Conservation (phyloP, 768 basidiomycete species). For the Hortiboletus campestris region DNA sequence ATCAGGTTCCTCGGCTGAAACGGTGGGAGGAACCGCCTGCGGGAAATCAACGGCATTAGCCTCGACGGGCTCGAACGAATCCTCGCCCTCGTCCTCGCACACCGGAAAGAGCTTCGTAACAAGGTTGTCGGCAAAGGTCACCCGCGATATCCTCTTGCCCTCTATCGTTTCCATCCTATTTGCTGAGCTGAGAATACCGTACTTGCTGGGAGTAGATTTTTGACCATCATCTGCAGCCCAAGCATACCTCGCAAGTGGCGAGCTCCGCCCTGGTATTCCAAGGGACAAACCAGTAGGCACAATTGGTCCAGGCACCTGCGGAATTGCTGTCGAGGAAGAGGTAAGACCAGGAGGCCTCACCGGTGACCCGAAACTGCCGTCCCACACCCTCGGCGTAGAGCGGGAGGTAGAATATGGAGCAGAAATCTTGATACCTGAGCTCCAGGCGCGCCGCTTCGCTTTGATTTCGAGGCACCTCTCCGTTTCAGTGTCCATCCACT, state of each 20-base stretch:
- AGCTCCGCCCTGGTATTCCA: constrained; percentile 48
- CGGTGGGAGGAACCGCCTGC: not conserved
- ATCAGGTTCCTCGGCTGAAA: constrained; percentile 1
- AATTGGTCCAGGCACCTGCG: constrained; percentile 17
- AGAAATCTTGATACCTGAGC: constrained; percentile 47
- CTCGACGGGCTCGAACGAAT: constrained; percentile 27
- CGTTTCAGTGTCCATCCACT: constrained; percentile 27
- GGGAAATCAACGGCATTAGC: constrained; percentile 24
- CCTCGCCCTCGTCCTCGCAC: constrained; percentile 33
- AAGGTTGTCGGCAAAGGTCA: constrained; percentile 16
- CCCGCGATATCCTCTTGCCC: constrained; percentile 17
- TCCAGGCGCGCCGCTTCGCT: constrained; percentile 66
- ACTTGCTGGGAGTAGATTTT: constrained; percentile 14
- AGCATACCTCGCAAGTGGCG: constrained; percentile 43
- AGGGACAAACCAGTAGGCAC: constrained; percentile 43
- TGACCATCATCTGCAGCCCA: constrained; percentile 42
- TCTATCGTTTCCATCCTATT: constrained; percentile 12
- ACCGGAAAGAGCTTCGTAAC: constrained; percentile 29
- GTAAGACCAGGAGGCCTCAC: constrained; percentile 23
- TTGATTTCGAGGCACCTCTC: constrained; percentile 51
- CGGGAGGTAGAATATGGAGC: constrained; percentile 19
- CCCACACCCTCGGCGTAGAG: constrained; percentile 17
- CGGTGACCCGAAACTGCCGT: constrained; percentile 2
- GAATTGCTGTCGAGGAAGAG: not conserved
- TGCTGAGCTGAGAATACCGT: constrained; percentile 17